A percentile compares a stretch with the other conserved stretches of the same genome.
phyloP scores from a whole-genome alignment of 83 land plant species.

The Isoetes engelmannii region DNA sequence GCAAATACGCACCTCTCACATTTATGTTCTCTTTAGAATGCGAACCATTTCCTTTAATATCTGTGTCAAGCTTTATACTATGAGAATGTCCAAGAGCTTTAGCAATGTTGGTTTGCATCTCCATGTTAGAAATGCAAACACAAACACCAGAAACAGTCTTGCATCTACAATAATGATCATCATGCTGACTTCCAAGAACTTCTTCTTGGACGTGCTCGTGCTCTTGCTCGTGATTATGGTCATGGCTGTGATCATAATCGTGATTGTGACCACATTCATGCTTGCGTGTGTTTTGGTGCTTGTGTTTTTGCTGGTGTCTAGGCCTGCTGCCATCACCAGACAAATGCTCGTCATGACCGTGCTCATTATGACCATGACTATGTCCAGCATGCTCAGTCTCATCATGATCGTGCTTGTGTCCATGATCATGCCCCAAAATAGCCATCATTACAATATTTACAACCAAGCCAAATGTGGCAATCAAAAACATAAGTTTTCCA shows the following conservation, averaged over 20 bases:
- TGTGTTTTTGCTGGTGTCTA: no score
- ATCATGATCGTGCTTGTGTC: conserved; percentile 34
- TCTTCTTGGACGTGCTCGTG: no score
- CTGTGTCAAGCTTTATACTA: conserved; percentile 23
- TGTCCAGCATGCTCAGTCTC: conserved; percentile 26
- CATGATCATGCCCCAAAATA: conserved; percentile 41
- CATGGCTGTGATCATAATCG: no score
- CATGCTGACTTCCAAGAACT: no score
- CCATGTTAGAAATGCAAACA: neutral
- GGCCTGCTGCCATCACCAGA: no score
- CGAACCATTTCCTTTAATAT: conserved; percentile 5
- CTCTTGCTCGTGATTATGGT: no score
- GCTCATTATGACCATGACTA: conserved; percentile 39
- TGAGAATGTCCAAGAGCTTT: conserved; percentile 10
- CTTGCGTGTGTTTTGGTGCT: no score
- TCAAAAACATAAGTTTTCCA: conserved; percentile 76
- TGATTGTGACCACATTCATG: no score
- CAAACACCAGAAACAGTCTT: no score
- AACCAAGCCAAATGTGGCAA: conserved; percentile 68
- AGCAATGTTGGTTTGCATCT: neutral
- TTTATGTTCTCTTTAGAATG: conserved; percentile 35
- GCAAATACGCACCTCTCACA: conserved; percentile 81
- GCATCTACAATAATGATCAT: no score
- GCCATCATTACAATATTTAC: conserved; percentile 78
- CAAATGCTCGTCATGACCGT: no score